Conservation (phyloP, 805 yeast species). For the Yamadazyma phyllophila region DNA sequence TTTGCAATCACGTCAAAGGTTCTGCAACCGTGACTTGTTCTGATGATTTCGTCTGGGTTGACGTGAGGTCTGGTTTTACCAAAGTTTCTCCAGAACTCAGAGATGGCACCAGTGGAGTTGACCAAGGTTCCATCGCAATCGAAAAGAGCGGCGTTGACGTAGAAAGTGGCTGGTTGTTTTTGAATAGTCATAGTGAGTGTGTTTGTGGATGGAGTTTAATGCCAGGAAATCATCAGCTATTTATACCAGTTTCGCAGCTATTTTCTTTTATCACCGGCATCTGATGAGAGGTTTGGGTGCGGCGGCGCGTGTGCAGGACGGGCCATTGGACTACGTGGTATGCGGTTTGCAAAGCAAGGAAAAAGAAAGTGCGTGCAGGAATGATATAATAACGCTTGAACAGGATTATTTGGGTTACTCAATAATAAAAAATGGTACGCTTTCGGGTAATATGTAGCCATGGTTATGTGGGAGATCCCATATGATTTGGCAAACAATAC, state of each 20-base stretch:
- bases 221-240: constrained; percentile 2
- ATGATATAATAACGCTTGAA: constrained; percentile 6
- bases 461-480: not conserved
- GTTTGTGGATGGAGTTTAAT: not conserved
- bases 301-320: not conserved
- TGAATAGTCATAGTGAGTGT: constrained; percentile 27
- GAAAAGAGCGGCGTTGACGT: constrained; percentile 55
- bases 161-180: constrained; percentile 43
- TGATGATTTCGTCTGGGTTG: constrained; percentile 66
- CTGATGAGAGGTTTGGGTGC: constrained; percentile 2
- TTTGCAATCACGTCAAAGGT: constrained; percentile 73
- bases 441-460: not conserved
- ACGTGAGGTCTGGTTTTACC: constrained; percentile 66
- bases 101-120: constrained; percentile 78
- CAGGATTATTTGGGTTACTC: not conserved
- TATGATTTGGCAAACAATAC: not conserved
- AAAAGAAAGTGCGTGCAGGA: constrained; percentile 8
- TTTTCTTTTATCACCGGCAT: constrained; percentile 6
- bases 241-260: constrained; percentile 7
- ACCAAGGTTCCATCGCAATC: constrained; percentile 89
- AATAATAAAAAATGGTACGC: not conserved
- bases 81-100: constrained; percentile 76
- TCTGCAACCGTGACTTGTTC: constrained; percentile 79
- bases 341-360: not conserved
- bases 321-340: not conserved